A percentile compares a stretch with the other conserved stretches of the same genome.
phyloP scores from a whole-genome alignment of 2,329 filamentous ascomycete genomes.

The Curvularia sp. region DNA sequence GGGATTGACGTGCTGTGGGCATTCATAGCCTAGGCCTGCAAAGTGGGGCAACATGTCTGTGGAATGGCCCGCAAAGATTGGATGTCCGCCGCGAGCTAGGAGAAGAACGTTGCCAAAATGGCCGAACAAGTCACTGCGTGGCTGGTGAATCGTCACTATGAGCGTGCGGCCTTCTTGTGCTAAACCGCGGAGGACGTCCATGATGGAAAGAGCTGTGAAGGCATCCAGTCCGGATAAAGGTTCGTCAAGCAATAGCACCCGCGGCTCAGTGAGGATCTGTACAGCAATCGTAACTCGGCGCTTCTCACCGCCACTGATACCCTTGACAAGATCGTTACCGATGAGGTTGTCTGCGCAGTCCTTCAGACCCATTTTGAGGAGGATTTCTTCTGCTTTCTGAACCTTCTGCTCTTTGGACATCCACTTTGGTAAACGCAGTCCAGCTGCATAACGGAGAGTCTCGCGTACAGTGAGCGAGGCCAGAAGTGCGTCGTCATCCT shows the following conservation, averaged over 20 bases:
- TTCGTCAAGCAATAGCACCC: slow-evolving; percentile 76
- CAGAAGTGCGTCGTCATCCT: slow-evolving; percentile 78
- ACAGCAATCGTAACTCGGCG: slow-evolving; percentile 78
- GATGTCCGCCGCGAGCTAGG: slow-evolving; percentile 71
- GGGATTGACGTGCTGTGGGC: slow-evolving; percentile 74
- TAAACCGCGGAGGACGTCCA: slow-evolving; percentile 71
- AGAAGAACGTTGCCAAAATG: slow-evolving; percentile 76
- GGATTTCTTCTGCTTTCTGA: slow-evolving; percentile 71
- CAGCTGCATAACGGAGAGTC: slow-evolving; percentile 71
- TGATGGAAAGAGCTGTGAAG: slow-evolving; percentile 77
- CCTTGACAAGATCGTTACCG: slow-evolving; percentile 75
- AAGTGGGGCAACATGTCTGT: slow-evolving; percentile 72
- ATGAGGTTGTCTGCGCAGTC: slow-evolving; percentile 79
- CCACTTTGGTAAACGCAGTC: slow-evolving; percentile 72
- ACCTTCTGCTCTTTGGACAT: slow-evolving; percentile 74
- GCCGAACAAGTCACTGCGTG: slow-evolving; percentile 74
- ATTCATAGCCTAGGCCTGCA: slow-evolving; percentile 65
- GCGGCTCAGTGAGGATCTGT: slow-evolving; percentile 77
- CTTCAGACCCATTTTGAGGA: slow-evolving; percentile 78
- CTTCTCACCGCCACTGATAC: slow-evolving; percentile 82
- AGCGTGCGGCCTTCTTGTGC: slow-evolving; percentile 76
- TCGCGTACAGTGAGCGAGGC: slow-evolving; percentile 79
- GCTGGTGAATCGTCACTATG: slow-evolving; percentile 80
- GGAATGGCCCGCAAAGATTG: slow-evolving; percentile 71
- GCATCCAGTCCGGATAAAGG: slow-evolving; percentile 79